These are phyloP conservation scores for Rubia peregrina DNA, from an alignment of 305 asterid genomes.

Conservation along the genomic window DNA sequence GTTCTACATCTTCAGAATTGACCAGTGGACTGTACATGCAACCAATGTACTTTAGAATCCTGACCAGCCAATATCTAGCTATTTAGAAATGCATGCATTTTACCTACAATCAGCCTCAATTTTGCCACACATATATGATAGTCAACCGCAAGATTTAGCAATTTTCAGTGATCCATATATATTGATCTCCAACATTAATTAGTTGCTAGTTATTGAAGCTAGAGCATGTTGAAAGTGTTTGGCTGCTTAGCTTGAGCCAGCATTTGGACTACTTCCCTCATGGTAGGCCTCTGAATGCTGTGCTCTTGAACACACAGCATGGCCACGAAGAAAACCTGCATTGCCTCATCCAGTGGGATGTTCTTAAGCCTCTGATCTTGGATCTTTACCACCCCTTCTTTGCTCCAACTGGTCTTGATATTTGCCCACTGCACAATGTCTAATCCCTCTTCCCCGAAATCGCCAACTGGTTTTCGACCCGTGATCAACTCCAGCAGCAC, in stretches of 20 bases:
- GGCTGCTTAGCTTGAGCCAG: constrained; percentile 43
- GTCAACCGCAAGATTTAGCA: background rate
- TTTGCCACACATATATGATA: background rate
- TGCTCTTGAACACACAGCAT: constrained; percentile 40
- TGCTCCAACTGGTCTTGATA: constrained; percentile 29
- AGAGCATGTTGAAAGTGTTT: constrained; percentile 30
- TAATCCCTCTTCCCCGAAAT: constrained; percentile 38
- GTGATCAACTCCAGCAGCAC: constrained; percentile 38
- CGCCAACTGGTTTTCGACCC: constrained; percentile 36
- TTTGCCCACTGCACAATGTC: constrained; percentile 38
- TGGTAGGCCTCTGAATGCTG: constrained; percentile 35
- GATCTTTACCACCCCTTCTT: constrained; percentile 34
- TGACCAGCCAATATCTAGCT: background rate
- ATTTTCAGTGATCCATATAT: background rate
- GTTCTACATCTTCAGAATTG: background rate
- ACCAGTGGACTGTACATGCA: background rate
- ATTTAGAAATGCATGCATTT: background rate
- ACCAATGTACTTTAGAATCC: background rate
- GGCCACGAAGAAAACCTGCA: constrained; percentile 40
- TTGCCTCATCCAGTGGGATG: constrained; percentile 31
- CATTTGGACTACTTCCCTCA: constrained; percentile 41
- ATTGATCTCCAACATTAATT: background rate
- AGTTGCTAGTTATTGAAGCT: background rate
- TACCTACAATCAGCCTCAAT: background rate
- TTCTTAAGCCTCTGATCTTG: constrained; percentile 33